These are phyloP conservation scores for Exophiala alcalophila DNA, from an alignment of 2,329 filamentous ascomycete species.

Conservation along the genomic window DNA sequence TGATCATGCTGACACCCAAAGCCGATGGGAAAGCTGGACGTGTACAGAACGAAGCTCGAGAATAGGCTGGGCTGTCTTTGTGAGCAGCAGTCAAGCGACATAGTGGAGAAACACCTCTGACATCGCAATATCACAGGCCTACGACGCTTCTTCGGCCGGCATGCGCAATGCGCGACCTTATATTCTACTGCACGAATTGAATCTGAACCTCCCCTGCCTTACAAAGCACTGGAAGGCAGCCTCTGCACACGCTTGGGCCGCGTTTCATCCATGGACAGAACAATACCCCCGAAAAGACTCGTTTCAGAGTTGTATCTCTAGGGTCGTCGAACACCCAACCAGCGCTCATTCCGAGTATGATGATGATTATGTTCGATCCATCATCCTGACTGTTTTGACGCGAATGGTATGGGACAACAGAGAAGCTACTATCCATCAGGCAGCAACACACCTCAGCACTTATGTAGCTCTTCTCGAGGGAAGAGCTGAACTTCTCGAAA, in stretches of 20 bases:
- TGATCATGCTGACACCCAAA: constrained; percentile 7
- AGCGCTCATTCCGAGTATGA: constrained; percentile 5
- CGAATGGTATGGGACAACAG: constrained; percentile 10
- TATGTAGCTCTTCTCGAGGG: constrained; percentile 7
- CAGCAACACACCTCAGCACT: constrained; percentile 5
- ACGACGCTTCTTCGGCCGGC: constrained; percentile 11
- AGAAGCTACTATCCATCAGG: constrained; percentile 9
- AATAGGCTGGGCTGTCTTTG: constrained; percentile 5
- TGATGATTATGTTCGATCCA: constrained; percentile 7
- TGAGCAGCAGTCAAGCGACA: background rate
- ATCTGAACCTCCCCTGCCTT: constrained; percentile 3
- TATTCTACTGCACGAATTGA: constrained; percentile 8
- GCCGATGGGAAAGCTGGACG: constrained; percentile 7
- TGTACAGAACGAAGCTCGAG: constrained; percentile 3
- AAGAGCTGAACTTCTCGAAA: constrained; percentile 5
- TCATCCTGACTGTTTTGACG: constrained; percentile 6
- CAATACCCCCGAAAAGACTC: constrained; percentile 6
- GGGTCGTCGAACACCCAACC: constrained; percentile 7
- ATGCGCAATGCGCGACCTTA: constrained; percentile 15
- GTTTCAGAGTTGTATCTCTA: constrained; percentile 6
- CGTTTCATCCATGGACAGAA: constrained; percentile 5
- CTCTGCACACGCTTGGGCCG: constrained; percentile 2
- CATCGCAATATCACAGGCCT: constrained; percentile 5
- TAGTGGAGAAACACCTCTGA: constrained; percentile 1
- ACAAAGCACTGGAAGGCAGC: constrained; percentile 4